Conservation (phyloP, 2,329 filamentous ascomycete genomes). For the Cryphonectria nitschkei region DNA sequence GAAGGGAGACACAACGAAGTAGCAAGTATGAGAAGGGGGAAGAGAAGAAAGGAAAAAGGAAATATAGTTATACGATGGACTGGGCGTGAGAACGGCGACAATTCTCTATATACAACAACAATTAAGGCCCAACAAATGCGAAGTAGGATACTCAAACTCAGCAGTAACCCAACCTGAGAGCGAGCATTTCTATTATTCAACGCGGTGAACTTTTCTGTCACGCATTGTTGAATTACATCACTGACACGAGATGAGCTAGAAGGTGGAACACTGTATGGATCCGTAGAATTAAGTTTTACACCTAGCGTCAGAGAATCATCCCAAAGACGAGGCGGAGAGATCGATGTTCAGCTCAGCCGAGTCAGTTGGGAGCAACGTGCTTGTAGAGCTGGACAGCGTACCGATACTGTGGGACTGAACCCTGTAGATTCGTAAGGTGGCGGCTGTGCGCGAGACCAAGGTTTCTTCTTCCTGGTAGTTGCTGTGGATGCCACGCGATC, state of each 20-base stretch:
- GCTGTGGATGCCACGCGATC: not conserved
- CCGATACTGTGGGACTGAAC: not conserved
- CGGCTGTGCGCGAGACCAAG: not conserved
- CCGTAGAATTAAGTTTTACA: slow-evolving; percentile 2
- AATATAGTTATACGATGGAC: not conserved
- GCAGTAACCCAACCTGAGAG: not conserved
- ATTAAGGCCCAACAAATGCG: not conserved
- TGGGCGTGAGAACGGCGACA: not conserved
- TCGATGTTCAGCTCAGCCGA: not conserved
- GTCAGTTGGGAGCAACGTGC: not conserved
- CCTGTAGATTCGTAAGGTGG: not conserved
- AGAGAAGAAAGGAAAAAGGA: not conserved
- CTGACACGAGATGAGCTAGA: not conserved
- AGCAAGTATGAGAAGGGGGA: too few species aligned
- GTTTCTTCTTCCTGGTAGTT: not conserved
- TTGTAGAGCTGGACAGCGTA: not conserved
- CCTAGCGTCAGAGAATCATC: slow-evolving; percentile 4
- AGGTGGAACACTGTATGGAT: not conserved
- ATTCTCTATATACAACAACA: not conserved
- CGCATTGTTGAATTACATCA: slow-evolving; percentile 5
- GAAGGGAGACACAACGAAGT: too few species aligned
- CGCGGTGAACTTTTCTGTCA: not conserved
- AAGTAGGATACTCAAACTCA: not conserved
- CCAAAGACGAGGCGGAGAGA: not conserved
- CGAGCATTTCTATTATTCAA: not conserved